Percentiles rank a stretch among this genome's conserved stretches.
These are phyloP conservation scores for Paramecium tetraurelia DNA, from an alignment of 73 alveolate species.

Conservation along the genomic window DNA sequence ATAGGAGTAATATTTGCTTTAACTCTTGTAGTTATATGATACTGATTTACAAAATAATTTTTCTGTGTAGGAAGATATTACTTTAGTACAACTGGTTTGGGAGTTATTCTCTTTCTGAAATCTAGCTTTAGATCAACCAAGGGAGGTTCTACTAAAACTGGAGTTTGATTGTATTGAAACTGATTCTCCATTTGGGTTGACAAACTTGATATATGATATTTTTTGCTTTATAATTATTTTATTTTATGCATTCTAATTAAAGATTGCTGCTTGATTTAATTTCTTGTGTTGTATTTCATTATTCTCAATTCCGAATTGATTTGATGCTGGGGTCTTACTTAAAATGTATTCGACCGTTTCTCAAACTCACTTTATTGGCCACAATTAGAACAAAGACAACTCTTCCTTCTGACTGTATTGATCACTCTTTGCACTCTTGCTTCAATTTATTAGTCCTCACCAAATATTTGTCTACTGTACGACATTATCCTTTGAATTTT, in stretches of 20 bases:
- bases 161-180: not conserved
- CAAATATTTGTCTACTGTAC: not conserved
- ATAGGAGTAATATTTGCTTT: not conserved
- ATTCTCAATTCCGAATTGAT: not conserved
- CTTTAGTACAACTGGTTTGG: not conserved
- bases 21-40: not conserved
- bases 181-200: not conserved
- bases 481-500: not conserved
- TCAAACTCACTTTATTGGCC: not conserved
- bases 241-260: not conserved
- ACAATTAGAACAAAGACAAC: constrained; percentile 4
- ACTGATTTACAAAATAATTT: not conserved
- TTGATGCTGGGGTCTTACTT: not conserved
- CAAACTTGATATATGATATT: not conserved
- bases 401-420: not conserved
- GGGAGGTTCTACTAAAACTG: not conserved
- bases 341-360: not conserved
- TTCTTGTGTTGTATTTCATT: not conserved
- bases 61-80: not conserved
- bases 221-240: not conserved
- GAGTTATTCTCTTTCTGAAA: not conserved
- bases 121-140: not conserved
- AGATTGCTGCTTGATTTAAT: not conserved
- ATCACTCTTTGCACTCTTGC: not conserved
- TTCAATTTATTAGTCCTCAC: not conserved